A percentile compares a stretch with the other conserved stretches of the same genome.
These are phyloP conservation scores for Hypoxylon crocopeplum DNA, from an alignment of 495 filamentous ascomycete genomes.

Conservation along the genomic window DNA sequence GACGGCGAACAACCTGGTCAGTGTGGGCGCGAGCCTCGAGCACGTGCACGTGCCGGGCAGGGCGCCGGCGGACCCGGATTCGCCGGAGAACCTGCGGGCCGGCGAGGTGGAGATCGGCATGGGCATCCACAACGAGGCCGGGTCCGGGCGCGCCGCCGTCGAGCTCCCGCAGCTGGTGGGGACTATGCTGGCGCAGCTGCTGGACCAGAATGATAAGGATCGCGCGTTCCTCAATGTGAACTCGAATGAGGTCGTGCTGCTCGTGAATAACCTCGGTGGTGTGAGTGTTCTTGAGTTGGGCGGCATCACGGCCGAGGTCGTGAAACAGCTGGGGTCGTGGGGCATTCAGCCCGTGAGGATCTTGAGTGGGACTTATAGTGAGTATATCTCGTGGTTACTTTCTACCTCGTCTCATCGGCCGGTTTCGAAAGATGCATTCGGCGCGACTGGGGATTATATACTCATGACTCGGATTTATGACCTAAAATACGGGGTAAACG, in stretches of 20 bases:
- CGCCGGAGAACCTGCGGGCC: conserved; percentile 60
- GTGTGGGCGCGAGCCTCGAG: conserved; percentile 82
- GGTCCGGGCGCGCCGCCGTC: conserved; percentile 72
- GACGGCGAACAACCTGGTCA: conserved; percentile 77
- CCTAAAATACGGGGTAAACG: too few relatives aligned
- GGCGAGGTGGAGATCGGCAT: conserved; percentile 94
- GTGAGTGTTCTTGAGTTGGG: conserved; percentile 88
- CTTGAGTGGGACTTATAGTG: conserved; percentile 66
- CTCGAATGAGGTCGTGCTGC: conserved; percentile 69
- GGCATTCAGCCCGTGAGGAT: conserved; percentile 75
- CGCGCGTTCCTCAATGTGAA: conserved; percentile 77
- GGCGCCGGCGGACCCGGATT: conserved; percentile 45
- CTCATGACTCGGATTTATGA: too few relatives aligned
- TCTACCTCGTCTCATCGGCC: not conserved
- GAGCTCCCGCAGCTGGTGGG: conserved; percentile 73
- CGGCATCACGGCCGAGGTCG: conserved; percentile 86
- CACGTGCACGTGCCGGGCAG: conserved; percentile 95
- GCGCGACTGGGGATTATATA: not conserved
- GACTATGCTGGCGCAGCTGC: conserved; percentile 80
- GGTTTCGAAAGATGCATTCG: not conserved
- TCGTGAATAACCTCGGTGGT: conserved; percentile 95
- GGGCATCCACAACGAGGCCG: conserved; percentile 98
- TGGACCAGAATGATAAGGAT: conserved; percentile 81
- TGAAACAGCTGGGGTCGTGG: conserved; percentile 76
- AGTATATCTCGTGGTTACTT: conserved; percentile 1